phyloP scores from a whole-genome alignment of 352 stramenopile species.

The Globisporangium apiculatum region DNA sequence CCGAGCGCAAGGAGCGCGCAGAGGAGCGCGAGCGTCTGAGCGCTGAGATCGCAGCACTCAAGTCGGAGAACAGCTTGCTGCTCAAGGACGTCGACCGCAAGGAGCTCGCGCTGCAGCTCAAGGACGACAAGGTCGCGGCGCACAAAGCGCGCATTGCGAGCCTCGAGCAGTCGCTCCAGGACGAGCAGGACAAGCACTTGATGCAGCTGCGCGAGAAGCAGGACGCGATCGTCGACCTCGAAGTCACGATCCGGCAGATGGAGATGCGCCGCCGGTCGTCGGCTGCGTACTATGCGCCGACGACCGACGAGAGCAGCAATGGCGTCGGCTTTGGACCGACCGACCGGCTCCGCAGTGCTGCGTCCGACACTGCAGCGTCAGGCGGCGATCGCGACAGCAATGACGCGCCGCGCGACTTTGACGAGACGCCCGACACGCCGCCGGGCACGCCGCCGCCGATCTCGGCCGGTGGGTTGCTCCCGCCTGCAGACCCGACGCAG shows the following conservation, averaged over 20 bases:
- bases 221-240: slow-evolving; percentile 52
- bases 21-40: slow-evolving; percentile 42
- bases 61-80: slow-evolving; percentile 63
- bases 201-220: slow-evolving; percentile 64
- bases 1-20: slow-evolving; percentile 24
- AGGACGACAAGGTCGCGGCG: slow-evolving; percentile 54
- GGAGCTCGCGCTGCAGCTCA: slow-evolving; percentile 47
- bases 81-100: slow-evolving; percentile 73
- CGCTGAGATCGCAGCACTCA: slow-evolving; percentile 51
- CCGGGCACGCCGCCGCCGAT: slow-evolving; percentile 72
- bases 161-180: slow-evolving; percentile 47
- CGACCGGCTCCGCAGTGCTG: slow-evolving; percentile 22
- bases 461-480: slow-evolving; percentile 39
- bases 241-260: slow-evolving; percentile 57
- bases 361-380: slow-evolving; percentile 9
- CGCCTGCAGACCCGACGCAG: slow-evolving; percentile 36
- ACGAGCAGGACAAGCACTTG: slow-evolving; percentile 65
- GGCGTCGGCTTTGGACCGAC: slow-evolving; percentile 46
- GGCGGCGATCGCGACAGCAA: slow-evolving; percentile 6
- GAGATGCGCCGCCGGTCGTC: slow-evolving; percentile 45
- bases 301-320: slow-evolving; percentile 23
- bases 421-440: slow-evolving; percentile 61
- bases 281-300: slow-evolving; percentile 28
- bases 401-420: slow-evolving; percentile 9
- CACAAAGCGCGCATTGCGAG: slow-evolving; percentile 58